Base-by-base conservation (phyloP, 2,329 filamentous ascomycete species). In the Aspergillus persii region DNA sequence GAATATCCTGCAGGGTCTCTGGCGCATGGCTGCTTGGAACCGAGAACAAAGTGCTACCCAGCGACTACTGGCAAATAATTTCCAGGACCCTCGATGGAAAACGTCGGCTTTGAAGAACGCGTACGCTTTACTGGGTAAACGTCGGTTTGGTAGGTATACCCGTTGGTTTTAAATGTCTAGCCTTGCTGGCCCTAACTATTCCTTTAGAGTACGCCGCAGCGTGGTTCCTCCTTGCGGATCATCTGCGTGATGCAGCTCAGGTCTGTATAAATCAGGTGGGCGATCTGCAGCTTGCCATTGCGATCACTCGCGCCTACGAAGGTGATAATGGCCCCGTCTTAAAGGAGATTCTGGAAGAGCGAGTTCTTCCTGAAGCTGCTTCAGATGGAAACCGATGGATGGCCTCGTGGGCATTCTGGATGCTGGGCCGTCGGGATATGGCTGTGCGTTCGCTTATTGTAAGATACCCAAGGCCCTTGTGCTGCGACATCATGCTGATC, bases 361-460 rank as follows among this genome's bases (percentile, higher is more conserved):
- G 89, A 61, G 85, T 98, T 1, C 80, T 98, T 0, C 85, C 87
- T 0, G 78, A 90, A 62, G 95, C 95, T 18, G 87, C 90, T 0
- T 83, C 87, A 46, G 88, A 94, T 63, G 92, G 92, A 2, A 94
- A 99, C 70, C 84, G 94, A 58, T 99, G 95, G 94, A 85, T 96
- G 59, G 91, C 93, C 9, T 95, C 90, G 0, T 99, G 95, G 95
- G 91, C 91, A 2, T 96, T 96, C 71, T 96, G 92, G 89, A 91
- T 96, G 83, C 82, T 98, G 4, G 87, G 87, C 41, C 85, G 90
- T 62, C 86, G 88, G 61, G 90, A 96, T 65, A 90, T 92, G 81
- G 90, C 94, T 5, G 92, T 97, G 6, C 86, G 91, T 54, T 87
- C 89, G 6, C 80, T 99, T 3, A 89, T 96, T 66, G 89, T 92